These are phyloP conservation scores for Marchantia polymorpha DNA, from an alignment of 225 moss, liverwort and hornwort species.

Conservation along the genomic window DNA sequence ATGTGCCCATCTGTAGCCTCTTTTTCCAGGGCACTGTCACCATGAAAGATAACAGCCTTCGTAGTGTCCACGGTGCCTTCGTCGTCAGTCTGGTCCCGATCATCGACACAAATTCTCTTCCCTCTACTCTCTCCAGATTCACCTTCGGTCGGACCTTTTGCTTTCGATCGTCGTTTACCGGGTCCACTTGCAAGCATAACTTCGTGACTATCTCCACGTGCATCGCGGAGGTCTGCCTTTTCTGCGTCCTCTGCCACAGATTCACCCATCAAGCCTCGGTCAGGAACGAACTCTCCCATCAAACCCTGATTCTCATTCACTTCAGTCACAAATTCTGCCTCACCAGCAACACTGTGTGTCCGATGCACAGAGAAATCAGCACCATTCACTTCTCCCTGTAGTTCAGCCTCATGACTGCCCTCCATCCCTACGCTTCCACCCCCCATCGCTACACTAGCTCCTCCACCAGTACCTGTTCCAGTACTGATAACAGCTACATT, in stretches of 20 bases:
- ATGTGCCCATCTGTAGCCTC: slow-evolving; percentile 50
- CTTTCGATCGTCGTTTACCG: slow-evolving; percentile 33
- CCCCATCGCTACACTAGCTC: slow-evolving; percentile 47
- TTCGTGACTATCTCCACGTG: slow-evolving; percentile 63
- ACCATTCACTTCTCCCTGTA: slow-evolving; percentile 50
- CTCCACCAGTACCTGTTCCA: slow-evolving; percentile 51
- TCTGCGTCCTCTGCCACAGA: slow-evolving; percentile 57
- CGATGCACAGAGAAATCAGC: slow-evolving; percentile 48
- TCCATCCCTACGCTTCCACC: slow-evolving; percentile 54
- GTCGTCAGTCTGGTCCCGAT: slow-evolving; percentile 50
- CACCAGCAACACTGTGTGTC: slow-evolving; percentile 51
- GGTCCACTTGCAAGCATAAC: slow-evolving; percentile 36
- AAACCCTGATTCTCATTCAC: slow-evolving; percentile 48
- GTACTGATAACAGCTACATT: slow-evolving; percentile 52
- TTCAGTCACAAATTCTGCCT: slow-evolving; percentile 62
- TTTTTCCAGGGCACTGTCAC: slow-evolving; percentile 41
- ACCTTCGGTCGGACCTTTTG: slow-evolving; percentile 44
- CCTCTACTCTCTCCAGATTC: slow-evolving; percentile 54
- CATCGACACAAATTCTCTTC: slow-evolving; percentile 44
- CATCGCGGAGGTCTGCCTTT: slow-evolving; percentile 48
- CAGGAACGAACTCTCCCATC: slow-evolving; percentile 59
- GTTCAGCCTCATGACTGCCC: slow-evolving; percentile 63
- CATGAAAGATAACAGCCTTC: slow-evolving; percentile 54
- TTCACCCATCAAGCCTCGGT: slow-evolving; percentile 62
- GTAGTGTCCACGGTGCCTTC: slow-evolving; percentile 64